Conservation (phyloP, 2,329 filamentous ascomycete species). For the Apiospora marii region DNA sequence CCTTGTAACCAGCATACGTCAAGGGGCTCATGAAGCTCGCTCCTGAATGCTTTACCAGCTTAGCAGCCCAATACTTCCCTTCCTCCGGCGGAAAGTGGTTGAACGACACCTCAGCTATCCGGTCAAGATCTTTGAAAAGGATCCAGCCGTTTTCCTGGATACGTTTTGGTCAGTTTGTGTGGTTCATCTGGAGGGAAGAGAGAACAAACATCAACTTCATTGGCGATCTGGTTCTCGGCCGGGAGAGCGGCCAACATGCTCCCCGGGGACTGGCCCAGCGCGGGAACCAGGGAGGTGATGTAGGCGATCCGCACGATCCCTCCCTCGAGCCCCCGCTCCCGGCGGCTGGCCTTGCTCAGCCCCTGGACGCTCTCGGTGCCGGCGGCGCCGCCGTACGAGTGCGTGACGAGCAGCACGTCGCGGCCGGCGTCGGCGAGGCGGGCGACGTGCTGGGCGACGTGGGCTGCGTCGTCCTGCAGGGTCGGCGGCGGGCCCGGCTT, state of each 20-base stretch:
- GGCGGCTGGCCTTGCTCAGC: slow-evolving; percentile 43
- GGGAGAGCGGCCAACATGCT: slow-evolving; percentile 24
- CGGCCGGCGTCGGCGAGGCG: slow-evolving; percentile 43
- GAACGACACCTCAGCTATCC: slow-evolving; percentile 32
- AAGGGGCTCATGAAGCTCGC: slow-evolving; percentile 44
- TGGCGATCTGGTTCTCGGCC: slow-evolving; percentile 24
- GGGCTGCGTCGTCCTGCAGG: slow-evolving; percentile 46
- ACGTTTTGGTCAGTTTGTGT: slow-evolving; percentile 5
- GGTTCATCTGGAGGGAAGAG: neutral
- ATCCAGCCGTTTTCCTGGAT: slow-evolving; percentile 41
- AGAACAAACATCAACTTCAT: slow-evolving; percentile 26
- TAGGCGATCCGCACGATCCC: slow-evolving; percentile 46
- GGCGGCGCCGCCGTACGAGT: slow-evolving; percentile 40
- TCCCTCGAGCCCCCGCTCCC: slow-evolving; percentile 45
- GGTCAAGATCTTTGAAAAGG: slow-evolving; percentile 30
- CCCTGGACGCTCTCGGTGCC: slow-evolving; percentile 44
- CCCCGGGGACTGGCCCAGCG: slow-evolving; percentile 34
- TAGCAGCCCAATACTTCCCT: slow-evolving; percentile 24
- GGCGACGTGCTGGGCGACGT: slow-evolving; percentile 42
- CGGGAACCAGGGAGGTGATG: slow-evolving; percentile 37
- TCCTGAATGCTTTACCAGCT: slow-evolving; percentile 41
- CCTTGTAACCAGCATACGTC: slow-evolving; percentile 49
- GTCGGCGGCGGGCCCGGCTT: slow-evolving; percentile 31
- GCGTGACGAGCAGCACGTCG: slow-evolving; percentile 35
- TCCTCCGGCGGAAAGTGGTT: slow-evolving; percentile 39